Evolutionary conservation across 768 basidiomycete species (phyloP), one percentile per base, ranked within the genome.

Genomic region (Tricholoma saponaceum): DNA sequence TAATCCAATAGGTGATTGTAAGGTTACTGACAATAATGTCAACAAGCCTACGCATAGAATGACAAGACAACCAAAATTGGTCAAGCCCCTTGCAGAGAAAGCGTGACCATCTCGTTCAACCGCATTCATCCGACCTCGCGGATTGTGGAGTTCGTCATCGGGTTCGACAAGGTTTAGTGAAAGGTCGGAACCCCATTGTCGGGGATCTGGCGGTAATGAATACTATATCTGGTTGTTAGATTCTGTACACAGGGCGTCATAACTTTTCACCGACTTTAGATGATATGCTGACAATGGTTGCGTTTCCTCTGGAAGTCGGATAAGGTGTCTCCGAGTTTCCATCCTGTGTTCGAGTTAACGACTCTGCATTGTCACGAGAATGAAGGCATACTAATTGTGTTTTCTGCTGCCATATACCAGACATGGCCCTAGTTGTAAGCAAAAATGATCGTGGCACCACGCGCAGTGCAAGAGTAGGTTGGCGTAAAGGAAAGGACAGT

Each of bases 61-160:
- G 51, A 79, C 58, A 25, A 90, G 72, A 63, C 85, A 89, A 1
- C 86, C 81, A 5, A 86, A 67, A 66, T 90, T 90, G 6, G 75
- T 74, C 55, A 87, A 62, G 37, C 87, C 87, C 67, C 86, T 74
- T 41, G 69, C 62, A 5, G 82, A 80, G 58, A 80, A 76, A 46
- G 79, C 69, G 56, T 73, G 71, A 8, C 60, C 61, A 18, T 52
- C 56, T n/a, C 58, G 60, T 26, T 64, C 64, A 9, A 63, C 57
- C 28, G 69, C 49, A 6, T 51, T 30, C 56, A 43, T 18, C 26
- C 50, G 47, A 47, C 74, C 72, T 70, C 68, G 37, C 25, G 85
- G 85, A 59, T 84, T 77, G 64, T 87, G 85, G 8, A 87, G 69
- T 52, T 79, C 76, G 66, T 87, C 85, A 62, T 87, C 85, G 3